Conservation (phyloP, 1,284 basidiomycete genomes). For the Leccinum griseonigrum region DNA sequence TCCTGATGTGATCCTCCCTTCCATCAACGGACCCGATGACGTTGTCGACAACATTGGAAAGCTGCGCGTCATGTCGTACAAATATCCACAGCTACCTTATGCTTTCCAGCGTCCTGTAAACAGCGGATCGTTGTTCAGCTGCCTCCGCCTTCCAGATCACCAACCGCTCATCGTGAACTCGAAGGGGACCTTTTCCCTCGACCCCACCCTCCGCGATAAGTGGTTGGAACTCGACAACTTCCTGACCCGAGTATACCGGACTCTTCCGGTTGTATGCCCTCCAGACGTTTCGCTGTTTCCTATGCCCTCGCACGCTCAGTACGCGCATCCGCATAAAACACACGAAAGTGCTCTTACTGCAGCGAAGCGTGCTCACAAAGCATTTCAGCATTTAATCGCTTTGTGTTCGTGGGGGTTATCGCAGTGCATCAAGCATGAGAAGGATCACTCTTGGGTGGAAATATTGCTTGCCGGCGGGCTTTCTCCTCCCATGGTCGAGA, state of each 20-base stretch:
- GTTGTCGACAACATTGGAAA: background rate
- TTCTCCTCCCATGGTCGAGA: background rate
- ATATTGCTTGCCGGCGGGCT: background rate
- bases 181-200: background rate
- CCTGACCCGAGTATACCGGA: background rate
- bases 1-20: background rate
- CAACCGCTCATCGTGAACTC: background rate
- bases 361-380: background rate
- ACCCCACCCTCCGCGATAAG: background rate
- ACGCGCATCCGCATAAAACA: too few species aligned
- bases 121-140: background rate
- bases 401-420: background rate
- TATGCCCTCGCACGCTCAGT: background rate
- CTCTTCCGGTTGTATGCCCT: background rate
- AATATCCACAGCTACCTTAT: background rate
- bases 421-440: background rate
- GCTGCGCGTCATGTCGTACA: background rate
- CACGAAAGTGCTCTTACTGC: background rate
- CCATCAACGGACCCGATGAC: background rate
- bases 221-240: background rate
- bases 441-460: background rate
- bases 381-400: background rate
- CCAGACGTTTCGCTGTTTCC: background rate
- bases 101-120: background rate
- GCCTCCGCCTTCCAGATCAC: background rate